Percentiles rank a stretch among this genome's conserved stretches.
phyloP scores from a whole-genome alignment of 2,329 filamentous ascomycete genomes.

The Lasiodiplodia sp. region DNA sequence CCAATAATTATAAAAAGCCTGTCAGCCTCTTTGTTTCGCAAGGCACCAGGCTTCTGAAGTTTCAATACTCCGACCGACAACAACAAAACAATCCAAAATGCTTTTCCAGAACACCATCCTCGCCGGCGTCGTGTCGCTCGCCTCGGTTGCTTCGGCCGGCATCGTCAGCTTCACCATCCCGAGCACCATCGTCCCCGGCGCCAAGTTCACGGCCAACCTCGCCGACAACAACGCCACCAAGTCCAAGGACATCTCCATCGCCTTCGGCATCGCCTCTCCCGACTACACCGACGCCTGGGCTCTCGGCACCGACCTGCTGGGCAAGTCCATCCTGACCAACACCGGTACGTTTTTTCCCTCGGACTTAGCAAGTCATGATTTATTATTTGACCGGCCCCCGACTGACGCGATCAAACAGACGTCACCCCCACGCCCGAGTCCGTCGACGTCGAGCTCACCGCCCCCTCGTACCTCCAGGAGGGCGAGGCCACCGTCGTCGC shows the following conservation, averaged over 20 bases:
- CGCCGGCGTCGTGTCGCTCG: slow-evolving; percentile 19
- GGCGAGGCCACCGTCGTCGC: slow-evolving; percentile 16
- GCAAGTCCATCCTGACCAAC: slow-evolving; percentile 17
- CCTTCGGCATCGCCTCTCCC: slow-evolving; percentile 2
- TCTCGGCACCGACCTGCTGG: slow-evolving; percentile 9
- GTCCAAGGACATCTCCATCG: slow-evolving; percentile 8
- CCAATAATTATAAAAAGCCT: background rate
- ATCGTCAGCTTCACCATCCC: slow-evolving; percentile 18
- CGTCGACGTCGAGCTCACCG: slow-evolving; percentile 6
- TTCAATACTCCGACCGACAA: background rate
- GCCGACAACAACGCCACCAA: slow-evolving; percentile 22
- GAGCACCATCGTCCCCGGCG: slow-evolving; percentile 10
- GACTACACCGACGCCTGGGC: background rate
- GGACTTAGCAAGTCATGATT: no score
- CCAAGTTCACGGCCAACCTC: slow-evolving; percentile 16
- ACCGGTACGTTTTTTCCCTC: background rate
- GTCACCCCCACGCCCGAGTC: slow-evolving; percentile 5
- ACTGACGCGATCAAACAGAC: background rate
- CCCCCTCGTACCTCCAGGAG: background rate
- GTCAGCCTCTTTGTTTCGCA: no score
- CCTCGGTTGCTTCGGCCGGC: slow-evolving; percentile 17
- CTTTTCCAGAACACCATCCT: slow-evolving; percentile 15
- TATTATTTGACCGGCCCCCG: no score
- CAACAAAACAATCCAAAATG: background rate
- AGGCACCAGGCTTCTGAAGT: background rate